Evolutionary conservation across 2,329 filamentous ascomycete species (phyloP), one percentile per base, ranked within the genome.

Genomic region (Neonectria faginata): DNA sequence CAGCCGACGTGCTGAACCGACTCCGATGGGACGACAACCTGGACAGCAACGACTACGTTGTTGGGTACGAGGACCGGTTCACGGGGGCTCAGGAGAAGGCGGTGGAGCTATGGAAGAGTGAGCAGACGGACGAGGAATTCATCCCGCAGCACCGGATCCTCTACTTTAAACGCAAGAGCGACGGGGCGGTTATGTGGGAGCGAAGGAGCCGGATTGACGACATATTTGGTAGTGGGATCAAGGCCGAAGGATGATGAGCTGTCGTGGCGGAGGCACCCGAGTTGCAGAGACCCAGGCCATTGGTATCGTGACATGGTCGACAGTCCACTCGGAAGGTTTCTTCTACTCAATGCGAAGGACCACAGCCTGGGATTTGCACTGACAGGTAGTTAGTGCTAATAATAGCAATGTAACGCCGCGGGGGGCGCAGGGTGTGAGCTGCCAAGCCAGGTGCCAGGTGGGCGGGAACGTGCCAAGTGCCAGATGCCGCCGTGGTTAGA

Each of bases 51-150:
- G 83, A 89, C 65, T 88, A 84, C 67, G 66, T 89, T 5, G 81
- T 90, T 53, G 88, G 87, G 1, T 90, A 90, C 68, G 84, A 88
- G 69, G 88, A 90, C 73, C 81, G 88, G 16, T 89, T 90, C 70
- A 64, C 81, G 4, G 87, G 86, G 1, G 79, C 82, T 2, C 81
- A 80, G 67, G 88, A 90, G 75, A 85, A 84, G 67, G 73, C 81
- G 2, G 75, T 89, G 5, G 83, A 83, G 56, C 77, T 80, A 31
- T 90, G 88, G 88, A 88, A 86, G 78, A 80, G 79, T 16, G 88
- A 89, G 70, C 84, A 86, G 75, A 89, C 88, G 33, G 85, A 90
- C 67, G 87, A 90, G 64, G 88, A 90, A 75, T 91, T 89, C 70
- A 89, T 91, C 60, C 88, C 88, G 7, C 86, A 89, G 76, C 88